A percentile compares a stretch with the other conserved stretches of the same genome.
These are phyloP conservation scores for Cucurbita ficifolia DNA, from an alignment of 306 rosid genomes.

Conservation along the genomic window DNA sequence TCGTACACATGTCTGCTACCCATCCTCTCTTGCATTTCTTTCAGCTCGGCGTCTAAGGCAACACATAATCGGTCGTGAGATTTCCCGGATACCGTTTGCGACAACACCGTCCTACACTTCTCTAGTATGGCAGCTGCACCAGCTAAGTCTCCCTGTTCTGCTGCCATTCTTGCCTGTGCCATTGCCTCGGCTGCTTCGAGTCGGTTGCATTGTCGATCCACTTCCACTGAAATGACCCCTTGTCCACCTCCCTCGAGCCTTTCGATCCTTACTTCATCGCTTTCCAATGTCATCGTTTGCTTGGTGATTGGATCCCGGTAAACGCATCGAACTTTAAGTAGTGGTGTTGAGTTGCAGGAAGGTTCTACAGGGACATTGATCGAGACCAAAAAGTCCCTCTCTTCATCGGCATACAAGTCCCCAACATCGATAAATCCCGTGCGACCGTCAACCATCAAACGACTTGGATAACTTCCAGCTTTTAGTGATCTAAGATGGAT, in stretches of 20 bases:
- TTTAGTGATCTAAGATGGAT: constrained; percentile 43
- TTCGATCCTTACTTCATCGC: constrained; percentile 60
- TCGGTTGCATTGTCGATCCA: constrained; percentile 81
- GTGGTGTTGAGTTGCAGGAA: constrained; percentile 34
- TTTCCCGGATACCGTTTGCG: constrained; percentile 52
- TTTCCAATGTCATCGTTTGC: constrained; percentile 36
- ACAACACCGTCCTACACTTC: constrained; percentile 47
- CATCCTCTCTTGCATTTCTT: constrained; percentile 96
- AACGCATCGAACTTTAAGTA: constrained; percentile 57
- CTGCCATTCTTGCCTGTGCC: constrained; percentile 66
- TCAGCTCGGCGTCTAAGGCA: constrained; percentile 89
- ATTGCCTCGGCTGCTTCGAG: constrained; percentile 88
- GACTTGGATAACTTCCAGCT: constrained; percentile 80
- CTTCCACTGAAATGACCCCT: constrained; percentile 65
- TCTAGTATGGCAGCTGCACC: constrained; percentile 67
- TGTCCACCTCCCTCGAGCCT: constrained; percentile 39
- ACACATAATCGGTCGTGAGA: constrained; percentile 60
- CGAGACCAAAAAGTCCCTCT: constrained; percentile 84
- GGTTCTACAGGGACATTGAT: constrained; percentile 52
- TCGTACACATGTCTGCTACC: constrained; percentile 87
- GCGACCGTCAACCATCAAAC: constrained; percentile 40
- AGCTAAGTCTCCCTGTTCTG: constrained; percentile 67
- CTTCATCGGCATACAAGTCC: constrained; percentile 90
- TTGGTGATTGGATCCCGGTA: constrained; percentile 75
- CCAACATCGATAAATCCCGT: constrained; percentile 65